Conservation (phyloP, 257 asterid genomes). For the Plantago elongata region DNA sequence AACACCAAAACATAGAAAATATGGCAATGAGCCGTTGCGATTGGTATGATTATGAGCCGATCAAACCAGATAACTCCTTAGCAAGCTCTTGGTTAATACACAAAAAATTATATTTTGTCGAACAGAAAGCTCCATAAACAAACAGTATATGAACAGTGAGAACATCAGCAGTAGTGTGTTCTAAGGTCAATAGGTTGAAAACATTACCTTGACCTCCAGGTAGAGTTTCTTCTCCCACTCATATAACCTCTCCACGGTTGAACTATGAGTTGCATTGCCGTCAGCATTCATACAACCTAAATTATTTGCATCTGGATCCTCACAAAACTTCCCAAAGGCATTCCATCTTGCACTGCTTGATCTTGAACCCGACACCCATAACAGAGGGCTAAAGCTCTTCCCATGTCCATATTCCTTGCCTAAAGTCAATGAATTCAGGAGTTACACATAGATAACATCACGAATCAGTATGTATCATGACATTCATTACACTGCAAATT, state of each 20-base stretch:
- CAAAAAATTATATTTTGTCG: too few species aligned
- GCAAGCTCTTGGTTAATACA: too few species aligned
- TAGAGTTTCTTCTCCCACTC: conserved; percentile 94
- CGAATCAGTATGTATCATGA: background rate
- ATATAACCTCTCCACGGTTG: conserved; percentile 77
- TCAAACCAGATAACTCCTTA: too few species aligned
- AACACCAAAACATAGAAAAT: conserved; percentile 15
- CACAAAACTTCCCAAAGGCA: conserved; percentile 76
- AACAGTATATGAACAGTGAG: background rate
- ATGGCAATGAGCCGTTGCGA: too few species aligned
- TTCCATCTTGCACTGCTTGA: conserved; percentile 76
- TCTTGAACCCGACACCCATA: conserved; percentile 77
- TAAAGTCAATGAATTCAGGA: conserved; percentile 16
- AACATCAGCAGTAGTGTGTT: background rate
- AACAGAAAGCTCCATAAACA: too few species aligned
- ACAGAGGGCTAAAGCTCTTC: conserved; percentile 45
- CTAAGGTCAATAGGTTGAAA: background rate
- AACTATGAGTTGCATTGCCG: conserved; percentile 57
- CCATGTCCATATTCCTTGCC: conserved; percentile 43
- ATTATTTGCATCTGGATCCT: conserved; percentile 49
- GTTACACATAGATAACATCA: background rate
- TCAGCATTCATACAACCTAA: conserved; percentile 25
- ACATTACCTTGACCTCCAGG: conserved; percentile 80
- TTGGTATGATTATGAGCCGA: too few species aligned
- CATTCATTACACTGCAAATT: background rate